Base-by-base conservation (phyloP, 805 yeast genomes). In the Suhomyces kilbournensis region DNA sequence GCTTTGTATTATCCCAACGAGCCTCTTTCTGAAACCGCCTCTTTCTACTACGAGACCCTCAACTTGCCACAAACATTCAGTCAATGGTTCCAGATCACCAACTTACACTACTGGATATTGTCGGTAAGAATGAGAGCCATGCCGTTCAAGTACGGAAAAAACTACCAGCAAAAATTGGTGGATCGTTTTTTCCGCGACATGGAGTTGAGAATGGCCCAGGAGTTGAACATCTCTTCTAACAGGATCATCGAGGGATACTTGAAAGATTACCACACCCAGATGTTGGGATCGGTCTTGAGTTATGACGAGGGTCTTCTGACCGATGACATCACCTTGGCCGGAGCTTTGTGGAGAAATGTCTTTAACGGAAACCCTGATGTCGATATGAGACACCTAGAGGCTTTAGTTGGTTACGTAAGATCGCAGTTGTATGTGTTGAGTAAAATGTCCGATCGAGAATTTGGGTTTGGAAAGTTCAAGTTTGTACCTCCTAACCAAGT, bases 51-150 rank as follows among this genome's bases (percentile, higher is more conserved):
- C 66, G 88, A 89, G 50, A 88, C 92, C 10, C 74, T 94, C 52
- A 85, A 82, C 23, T 74, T 94, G 63, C 97, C 97, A 34, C 78
- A 81, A 65, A 86, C 97, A 0, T 92, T 93, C 65, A 83, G 93
- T n/a, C 96, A 91, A 69, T 93, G 97, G 97, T 93, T 86, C 68
- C 98, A 93, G 71, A 87, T 94, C 56, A 88, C 97, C 6, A 77
- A 86, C 1, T 77, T 94, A 59, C 99, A 94, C 69, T 84, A 89
- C 54, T 94, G 99, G 99, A 85, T 94, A 64, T 76, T 94, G 45
- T 86, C 87, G 58, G 96, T 89, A 15, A 85, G 99, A 66, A 92
- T 94, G 97, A 84, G 99, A 68, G 96, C 96, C 8, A 79, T 94
- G 87, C 98, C 98, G 0, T 86, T 86, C 67, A 86, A 90, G 62